A percentile compares a stretch with the other conserved stretches of the same genome.
phyloP scores from a whole-genome alignment of 2,329 filamentous ascomycete genomes.

The Colletotrichum sp. region DNA sequence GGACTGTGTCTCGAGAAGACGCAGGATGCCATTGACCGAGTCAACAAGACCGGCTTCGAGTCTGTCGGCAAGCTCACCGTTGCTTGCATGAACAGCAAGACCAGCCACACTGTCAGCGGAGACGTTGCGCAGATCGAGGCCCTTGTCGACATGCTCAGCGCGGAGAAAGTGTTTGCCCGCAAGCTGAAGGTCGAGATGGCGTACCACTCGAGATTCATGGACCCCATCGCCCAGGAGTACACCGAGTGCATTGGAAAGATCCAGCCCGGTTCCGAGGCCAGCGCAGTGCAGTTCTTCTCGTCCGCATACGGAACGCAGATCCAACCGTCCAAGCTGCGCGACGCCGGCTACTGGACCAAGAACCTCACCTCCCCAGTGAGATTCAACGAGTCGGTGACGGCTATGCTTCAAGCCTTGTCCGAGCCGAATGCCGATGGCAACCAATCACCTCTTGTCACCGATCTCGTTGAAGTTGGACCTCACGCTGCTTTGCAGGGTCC shows the following conservation, averaged over 20 bases:
- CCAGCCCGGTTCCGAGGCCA: neutral
- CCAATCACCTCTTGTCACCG: neutral
- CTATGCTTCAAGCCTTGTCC: neutral
- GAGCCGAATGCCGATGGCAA: neutral
- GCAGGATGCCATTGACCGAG: neutral
- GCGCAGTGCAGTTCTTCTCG: neutral
- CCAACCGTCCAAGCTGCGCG: neutral
- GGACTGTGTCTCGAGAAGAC: neutral
- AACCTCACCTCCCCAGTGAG: neutral
- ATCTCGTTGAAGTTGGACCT: neutral
- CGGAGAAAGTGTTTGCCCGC: constrained; percentile 16
- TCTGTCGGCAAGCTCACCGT: constrained; percentile 1
- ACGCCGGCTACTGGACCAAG: neutral
- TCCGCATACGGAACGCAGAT: neutral
- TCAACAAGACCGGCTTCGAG: neutral
- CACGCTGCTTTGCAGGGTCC: neutral
- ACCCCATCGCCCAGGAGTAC: neutral
- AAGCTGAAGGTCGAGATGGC: constrained; percentile 5
- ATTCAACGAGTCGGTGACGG: neutral
- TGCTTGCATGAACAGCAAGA: constrained; percentile 55
- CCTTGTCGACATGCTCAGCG: constrained; percentile 40
- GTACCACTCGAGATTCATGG: constrained; percentile 6
- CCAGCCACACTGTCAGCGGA: constrained; percentile 56
- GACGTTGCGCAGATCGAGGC: constrained; percentile 47
- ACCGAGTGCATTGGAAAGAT: neutral